Percentiles rank a stretch among this genome's conserved stretches.
phyloP scores from a whole-genome alignment of 306 rosid genomes.

The Prunus persica region Prunus_persica_NCBIv2 NC_034013.1:11575001-11575500 shows the following conservation, averaged over 20 bases:
- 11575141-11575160: too few relatives aligned
- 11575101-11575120: neutral
- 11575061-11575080: too few relatives aligned
- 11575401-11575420: neutral
- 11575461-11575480: neutral
- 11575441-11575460: neutral
- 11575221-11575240: neutral
- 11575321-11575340: neutral
- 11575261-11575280: neutral
- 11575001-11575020: too few relatives aligned
- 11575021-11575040: fast-evolving
- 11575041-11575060: too few relatives aligned
- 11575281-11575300: too few relatives aligned
- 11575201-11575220: neutral
- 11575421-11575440: neutral
- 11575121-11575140: neutral
- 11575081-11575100: neutral
- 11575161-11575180: neutral
- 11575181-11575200: neutral
- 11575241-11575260: neutral
- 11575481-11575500: neutral
- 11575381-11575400: neutral
- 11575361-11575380: neutral
- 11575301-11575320: neutral
- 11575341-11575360: neutral